Evolutionary conservation across 306 rosid genomes (phyloP), one percentile per base, ranked within the genome.

Genomic region (Potentilla sterilis): DNA sequence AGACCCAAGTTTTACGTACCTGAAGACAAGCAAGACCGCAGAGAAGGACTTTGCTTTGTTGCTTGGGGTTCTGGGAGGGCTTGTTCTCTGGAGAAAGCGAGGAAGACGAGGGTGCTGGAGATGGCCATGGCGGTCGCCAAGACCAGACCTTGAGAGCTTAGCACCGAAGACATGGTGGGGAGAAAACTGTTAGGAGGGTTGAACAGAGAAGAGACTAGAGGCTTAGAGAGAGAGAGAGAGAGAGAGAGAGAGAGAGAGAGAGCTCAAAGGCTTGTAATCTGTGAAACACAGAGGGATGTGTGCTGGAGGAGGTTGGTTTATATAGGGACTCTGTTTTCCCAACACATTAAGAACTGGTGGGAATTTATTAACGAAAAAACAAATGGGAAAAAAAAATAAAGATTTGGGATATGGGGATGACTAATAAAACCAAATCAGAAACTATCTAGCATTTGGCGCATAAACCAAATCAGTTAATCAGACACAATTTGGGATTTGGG

Each of bases 21-120:
- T 15, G 97, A 84, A 66, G 3, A 85, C 68, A 91, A 83, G 78
- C 96, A 93, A 79, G 97, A 86, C 4, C 87, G 92, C 0, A 86
- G 76, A 44, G 69, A 16, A 37, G 57, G 34, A 47, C 46, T 64
- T 70, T 73, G 67, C 52, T 54, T 69, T 10, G 54, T 21, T 8
- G 88, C 63, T 1, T n/a, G 74, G 82, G 67, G 7, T 11, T 48
- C 43, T 62, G 35, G 54, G 40, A 62, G 43, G 28, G 46, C 47
- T 12, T 69, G 77, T 55, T 70, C 80, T 57, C 77, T 38, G 2
- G 89, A 82, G 76, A 86, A 86, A 67, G 83, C 69, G 3, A 86
- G 85, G 7, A 77, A 80, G n/a, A 83, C 79, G 40, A 81, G 48
- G 2, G 83, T 80, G 73, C 75, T 83, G 9, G 89, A 86, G 64